phyloP scores from a whole-genome alignment of 768 basidiomycete genomes.

The Amanita pseudoporphyria region DNA sequence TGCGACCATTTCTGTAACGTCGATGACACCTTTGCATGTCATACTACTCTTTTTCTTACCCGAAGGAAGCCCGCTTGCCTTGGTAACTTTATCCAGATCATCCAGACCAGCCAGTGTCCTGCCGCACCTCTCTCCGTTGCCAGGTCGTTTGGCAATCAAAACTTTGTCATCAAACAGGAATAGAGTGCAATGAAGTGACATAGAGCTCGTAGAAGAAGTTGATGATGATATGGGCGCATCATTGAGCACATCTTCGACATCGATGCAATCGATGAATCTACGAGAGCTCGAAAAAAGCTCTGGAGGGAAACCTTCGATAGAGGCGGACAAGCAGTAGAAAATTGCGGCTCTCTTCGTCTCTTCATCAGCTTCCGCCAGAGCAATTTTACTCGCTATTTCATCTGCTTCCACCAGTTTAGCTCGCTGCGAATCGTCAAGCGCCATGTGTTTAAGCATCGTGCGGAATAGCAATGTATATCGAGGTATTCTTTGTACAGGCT shows the following conservation, averaged over 20 bases:
- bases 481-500: slow-evolving; percentile 93
- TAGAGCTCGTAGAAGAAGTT: slow-evolving; percentile 31
- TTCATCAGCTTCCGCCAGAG: slow-evolving; percentile 85
- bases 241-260: slow-evolving; percentile 72
- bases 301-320: slow-evolving; percentile 87
- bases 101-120: slow-evolving; percentile 67
- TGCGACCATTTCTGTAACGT: slow-evolving; percentile 74
- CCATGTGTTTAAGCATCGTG: slow-evolving; percentile 88
- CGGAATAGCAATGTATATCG: slow-evolving; percentile 90
- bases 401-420: slow-evolving; percentile 75
- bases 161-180: slow-evolving; percentile 95
- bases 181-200: slow-evolving; percentile 71
- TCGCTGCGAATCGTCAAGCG: slow-evolving; percentile 65
- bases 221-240: slow-evolving; percentile 40
- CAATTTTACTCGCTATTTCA: slow-evolving; percentile 84
- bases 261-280: slow-evolving; percentile 84
- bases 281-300: slow-evolving; percentile 84
- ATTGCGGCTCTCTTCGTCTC: slow-evolving; percentile 84
- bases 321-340: slow-evolving; percentile 75
- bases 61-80: slow-evolving; percentile 48
- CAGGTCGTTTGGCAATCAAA: slow-evolving; percentile 81
- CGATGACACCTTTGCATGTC: slow-evolving; percentile 77
- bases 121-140: slow-evolving; percentile 67
- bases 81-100: slow-evolving; percentile 64
- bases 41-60: slow-evolving; percentile 73